Conservation (phyloP, 2,329 filamentous ascomycete species). For the Passalora sequoiae region DNA sequence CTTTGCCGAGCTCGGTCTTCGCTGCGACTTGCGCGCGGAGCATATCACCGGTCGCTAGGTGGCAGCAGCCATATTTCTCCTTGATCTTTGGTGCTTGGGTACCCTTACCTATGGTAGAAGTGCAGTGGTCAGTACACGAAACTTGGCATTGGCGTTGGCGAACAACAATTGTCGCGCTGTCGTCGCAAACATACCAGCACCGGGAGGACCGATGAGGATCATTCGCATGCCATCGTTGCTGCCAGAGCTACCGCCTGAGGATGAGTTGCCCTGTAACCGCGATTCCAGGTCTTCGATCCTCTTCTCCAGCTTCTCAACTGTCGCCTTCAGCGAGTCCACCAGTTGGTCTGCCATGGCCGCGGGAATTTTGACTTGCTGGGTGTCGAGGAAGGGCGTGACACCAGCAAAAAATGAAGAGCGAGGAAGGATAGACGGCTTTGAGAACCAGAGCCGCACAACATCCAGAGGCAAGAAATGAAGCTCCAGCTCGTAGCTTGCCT, state of each 20-base stretch:
- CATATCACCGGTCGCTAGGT: conserved; percentile 98
- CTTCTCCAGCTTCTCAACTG: conserved; percentile 76
- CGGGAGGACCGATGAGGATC: conserved; percentile 95
- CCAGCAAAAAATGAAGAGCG: neutral
- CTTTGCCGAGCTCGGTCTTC: conserved; percentile 87
- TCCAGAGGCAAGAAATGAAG: neutral
- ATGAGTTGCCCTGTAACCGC: conserved; percentile 50
- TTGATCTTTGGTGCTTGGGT: conserved; percentile 97
- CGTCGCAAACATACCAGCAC: conserved; percentile 67
- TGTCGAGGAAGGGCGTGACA: conserved; percentile 13
- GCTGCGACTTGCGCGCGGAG: conserved; percentile 95
- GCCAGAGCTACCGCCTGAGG: conserved; percentile 42
- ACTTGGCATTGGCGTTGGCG: conserved; percentile 6
- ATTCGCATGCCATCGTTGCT: conserved; percentile 68
- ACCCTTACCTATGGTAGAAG: conserved; percentile 71
- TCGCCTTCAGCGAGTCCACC: conserved; percentile 60
- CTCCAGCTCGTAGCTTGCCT: neutral
- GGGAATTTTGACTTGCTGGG: conserved; percentile 7
- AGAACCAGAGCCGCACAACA: neutral
- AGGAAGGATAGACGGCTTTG: neutral
- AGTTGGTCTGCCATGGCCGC: conserved; percentile 19
- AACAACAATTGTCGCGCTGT: neutral
- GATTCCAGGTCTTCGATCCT: conserved; percentile 81
- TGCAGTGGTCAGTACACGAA: conserved; percentile 10
- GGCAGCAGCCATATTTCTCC: conserved; percentile 95